Conservation (phyloP, 768 basidiomycete genomes). For the Gyrodon lividus region DNA sequence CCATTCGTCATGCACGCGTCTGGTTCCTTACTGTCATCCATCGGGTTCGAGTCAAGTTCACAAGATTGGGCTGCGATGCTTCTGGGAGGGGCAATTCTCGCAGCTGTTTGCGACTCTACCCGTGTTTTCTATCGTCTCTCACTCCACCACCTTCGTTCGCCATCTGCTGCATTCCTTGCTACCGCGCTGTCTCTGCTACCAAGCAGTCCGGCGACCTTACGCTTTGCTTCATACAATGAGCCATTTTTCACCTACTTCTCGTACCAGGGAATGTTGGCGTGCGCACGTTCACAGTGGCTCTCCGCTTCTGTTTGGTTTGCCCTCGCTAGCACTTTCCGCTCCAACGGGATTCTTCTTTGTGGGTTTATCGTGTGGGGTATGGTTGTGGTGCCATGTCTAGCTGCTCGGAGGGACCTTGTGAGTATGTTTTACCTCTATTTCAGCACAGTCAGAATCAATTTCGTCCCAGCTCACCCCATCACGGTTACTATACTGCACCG, state of each 20-base stretch:
- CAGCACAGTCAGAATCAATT: not conserved
- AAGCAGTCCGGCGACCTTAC: constrained; percentile 74
- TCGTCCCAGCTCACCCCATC: constrained; percentile 34
- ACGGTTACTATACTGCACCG: constrained; percentile 35
- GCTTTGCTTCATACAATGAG: constrained; percentile 76
- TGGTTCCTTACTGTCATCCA: constrained; percentile 20
- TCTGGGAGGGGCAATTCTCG: constrained; percentile 37
- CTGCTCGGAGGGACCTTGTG: constrained; percentile 30
- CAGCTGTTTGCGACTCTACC: constrained; percentile 42
- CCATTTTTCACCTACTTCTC: constrained; percentile 84
- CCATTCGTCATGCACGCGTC: constrained; percentile 51
- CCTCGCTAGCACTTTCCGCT: constrained; percentile 64
- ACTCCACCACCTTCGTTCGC: constrained; percentile 51
- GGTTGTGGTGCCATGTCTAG: constrained; percentile 52
- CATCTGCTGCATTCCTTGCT: constrained; percentile 58
- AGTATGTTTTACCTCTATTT: constrained; percentile 9
- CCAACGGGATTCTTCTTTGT: constrained; percentile 74
- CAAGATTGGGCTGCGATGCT: constrained; percentile 29
- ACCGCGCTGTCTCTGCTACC: constrained; percentile 72
- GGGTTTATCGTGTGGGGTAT: constrained; percentile 80
- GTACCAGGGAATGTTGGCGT: constrained; percentile 48
- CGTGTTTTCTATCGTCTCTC: constrained; percentile 59
- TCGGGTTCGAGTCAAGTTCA: constrained; percentile 1
- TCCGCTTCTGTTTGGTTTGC: constrained; percentile 60
- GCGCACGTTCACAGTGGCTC: constrained; percentile 44